These are phyloP conservation scores for Microdochium trichocladiopsis DNA, from an alignment of 2,329 filamentous ascomycete genomes.

Conservation along the genomic window DNA sequence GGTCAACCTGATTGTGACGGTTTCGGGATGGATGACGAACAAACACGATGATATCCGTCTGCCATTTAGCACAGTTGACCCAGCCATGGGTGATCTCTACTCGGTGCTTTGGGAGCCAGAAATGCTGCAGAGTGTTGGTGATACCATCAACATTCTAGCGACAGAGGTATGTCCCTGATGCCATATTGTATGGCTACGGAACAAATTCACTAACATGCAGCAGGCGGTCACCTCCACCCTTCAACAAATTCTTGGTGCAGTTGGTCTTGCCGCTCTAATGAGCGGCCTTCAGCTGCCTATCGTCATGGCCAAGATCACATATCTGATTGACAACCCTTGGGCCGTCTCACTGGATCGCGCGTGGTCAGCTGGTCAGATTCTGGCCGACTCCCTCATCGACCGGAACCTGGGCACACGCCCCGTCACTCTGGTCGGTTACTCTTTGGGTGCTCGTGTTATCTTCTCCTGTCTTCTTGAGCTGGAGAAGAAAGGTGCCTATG, in stretches of 20 bases:
- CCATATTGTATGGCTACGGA: neutral
- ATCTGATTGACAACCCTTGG: constrained; percentile 98
- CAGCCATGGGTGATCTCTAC: constrained; percentile 97
- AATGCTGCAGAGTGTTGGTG: constrained; percentile 95
- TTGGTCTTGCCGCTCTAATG: constrained; percentile 84
- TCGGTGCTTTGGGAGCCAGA: constrained; percentile 97
- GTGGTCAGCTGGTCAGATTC: constrained; percentile 79
- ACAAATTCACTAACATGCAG: constrained; percentile 15
- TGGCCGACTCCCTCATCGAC: constrained; percentile 90
- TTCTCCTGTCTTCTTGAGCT: constrained; percentile 87
- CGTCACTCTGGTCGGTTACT: constrained; percentile 91
- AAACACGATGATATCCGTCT: constrained; percentile 94
- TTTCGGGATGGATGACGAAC: constrained; percentile 97
- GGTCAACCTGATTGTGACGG: constrained; percentile 89
- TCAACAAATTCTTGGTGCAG: constrained; percentile 89
- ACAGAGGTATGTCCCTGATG: constrained; percentile 61
- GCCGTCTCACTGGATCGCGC: constrained; percentile 91
- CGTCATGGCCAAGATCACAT: constrained; percentile 86
- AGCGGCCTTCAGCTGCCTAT: constrained; percentile 87
- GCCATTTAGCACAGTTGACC: constrained; percentile 92
- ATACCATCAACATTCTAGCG: constrained; percentile 95
- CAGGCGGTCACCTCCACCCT: constrained; percentile 91
- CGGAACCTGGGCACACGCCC: constrained; percentile 86
- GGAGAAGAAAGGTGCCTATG: constrained; percentile 73
- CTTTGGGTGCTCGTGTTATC: constrained; percentile 84